Evolutionary conservation across 768 basidiomycete genomes (phyloP), one percentile per base, ranked within the genome.

Genomic region (Naganishia kalamii): DNA sequence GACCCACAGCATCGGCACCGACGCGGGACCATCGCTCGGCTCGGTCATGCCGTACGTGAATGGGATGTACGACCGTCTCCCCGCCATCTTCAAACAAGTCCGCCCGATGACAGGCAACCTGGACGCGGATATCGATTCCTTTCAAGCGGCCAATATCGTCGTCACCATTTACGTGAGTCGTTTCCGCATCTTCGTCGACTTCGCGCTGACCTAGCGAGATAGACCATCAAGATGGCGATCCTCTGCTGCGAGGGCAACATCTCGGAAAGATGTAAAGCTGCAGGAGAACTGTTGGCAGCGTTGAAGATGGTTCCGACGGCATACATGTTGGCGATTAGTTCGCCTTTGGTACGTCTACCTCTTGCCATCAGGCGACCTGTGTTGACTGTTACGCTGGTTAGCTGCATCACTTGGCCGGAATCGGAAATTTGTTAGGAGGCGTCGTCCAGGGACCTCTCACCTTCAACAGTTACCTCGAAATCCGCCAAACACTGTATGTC

Each of bases 351-450:
- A 47, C 4, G 32, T n/a, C 17, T 27, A 27, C 15, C 3, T 10
- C 21, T 3, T 19, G 52, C 17, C 2, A 7, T 4, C 44, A 30
- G 44, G 15, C 11, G 19, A 2, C 37, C 15, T 13, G 13, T 23
- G 43, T 46, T 46, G 43, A 4, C n/a, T 60, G 5, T 51, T n/a
- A 29, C n/a, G 35, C 50, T 21, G 13, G 33, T 17, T 48, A 75
- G 74, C 62, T 76, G 17, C 74, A 76, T 52, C 74, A 76, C 51
- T 62, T 76, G 11, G 74, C 74, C 0, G 73, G 73, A 21, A 70
- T 74, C 17, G 74, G 74, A n/a, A 73, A 75, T 49, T 65, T 75
- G 11, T 68, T 75, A 12, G 72, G 70, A n/a, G 49, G 54, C 15
- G 70, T 73, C 50, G 72, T 73, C 23, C 71, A 72, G 27, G 60